Evolutionary conservation across 495 filamentous ascomycete species (phyloP).

Genomic region (Endocarpon pusillum): DNA sequence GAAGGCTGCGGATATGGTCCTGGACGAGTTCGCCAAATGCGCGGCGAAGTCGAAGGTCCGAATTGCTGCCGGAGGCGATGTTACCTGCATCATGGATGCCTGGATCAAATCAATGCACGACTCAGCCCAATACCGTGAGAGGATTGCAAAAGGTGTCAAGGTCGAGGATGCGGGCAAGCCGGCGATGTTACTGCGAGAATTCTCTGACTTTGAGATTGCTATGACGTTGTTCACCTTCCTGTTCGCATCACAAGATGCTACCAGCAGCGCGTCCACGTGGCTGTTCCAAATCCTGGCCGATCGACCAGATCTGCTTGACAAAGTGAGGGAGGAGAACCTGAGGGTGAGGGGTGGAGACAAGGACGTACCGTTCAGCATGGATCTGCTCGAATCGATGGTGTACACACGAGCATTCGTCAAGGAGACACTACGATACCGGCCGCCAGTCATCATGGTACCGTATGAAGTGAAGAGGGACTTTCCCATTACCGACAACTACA

Average conservation of each 20-base stretch:
- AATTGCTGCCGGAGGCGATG: constrained; percentile 78
- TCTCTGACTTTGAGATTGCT: constrained; percentile 82
- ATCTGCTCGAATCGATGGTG: constrained; percentile 70
- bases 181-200: constrained; percentile 60
- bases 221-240: constrained; percentile 96
- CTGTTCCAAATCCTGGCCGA: constrained; percentile 91
- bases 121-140: constrained; percentile 60
- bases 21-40: constrained; percentile 79
- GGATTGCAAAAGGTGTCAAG: constrained; percentile 46
- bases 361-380: constrained; percentile 52
- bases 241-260: constrained; percentile 95
- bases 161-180: constrained; percentile 65
- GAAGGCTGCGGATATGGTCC: constrained; percentile 82
- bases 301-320: constrained; percentile 76
- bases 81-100: constrained; percentile 83
- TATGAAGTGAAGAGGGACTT: constrained; percentile 92
- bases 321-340: constrained; percentile 84
- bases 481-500: constrained; percentile 78
- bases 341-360: constrained; percentile 60
- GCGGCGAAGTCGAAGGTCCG: constrained; percentile 82
- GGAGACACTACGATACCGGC: constrained; percentile 86
- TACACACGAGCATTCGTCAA: constrained; percentile 90
- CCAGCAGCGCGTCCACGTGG: constrained; percentile 84
- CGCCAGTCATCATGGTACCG: constrained; percentile 94
- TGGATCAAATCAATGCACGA: constrained; percentile 81